Evolutionary conservation across 2,329 filamentous ascomycete species (phyloP).

Genomic region (Bisporella sp.): DNA sequence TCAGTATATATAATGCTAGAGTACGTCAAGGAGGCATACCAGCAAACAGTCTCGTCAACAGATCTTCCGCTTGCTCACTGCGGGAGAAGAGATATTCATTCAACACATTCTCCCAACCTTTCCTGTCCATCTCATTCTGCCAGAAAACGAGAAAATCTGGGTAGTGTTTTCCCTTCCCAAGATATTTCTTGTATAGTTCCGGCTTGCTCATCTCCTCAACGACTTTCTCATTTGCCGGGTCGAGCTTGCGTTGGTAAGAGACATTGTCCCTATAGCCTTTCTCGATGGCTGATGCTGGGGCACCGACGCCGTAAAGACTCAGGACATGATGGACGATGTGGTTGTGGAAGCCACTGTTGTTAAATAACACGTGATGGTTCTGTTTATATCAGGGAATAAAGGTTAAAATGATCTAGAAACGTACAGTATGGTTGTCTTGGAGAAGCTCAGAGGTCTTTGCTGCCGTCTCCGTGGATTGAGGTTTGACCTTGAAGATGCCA

Average conservation of each 20-base stretch:
- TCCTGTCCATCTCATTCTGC: slow-evolving; percentile 59
- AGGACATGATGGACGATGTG: slow-evolving; percentile 77
- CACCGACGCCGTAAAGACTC: slow-evolving; percentile 69
- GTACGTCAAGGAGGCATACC: slow-evolving; percentile 33
- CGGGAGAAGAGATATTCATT: slow-evolving; percentile 62
- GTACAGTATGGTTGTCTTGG: slow-evolving; percentile 64
- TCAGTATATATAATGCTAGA: background rate
- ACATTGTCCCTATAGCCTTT: slow-evolving; percentile 58
- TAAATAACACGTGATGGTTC: slow-evolving; percentile 76
- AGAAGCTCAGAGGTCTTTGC: slow-evolving; percentile 58
- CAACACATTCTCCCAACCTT: slow-evolving; percentile 55
- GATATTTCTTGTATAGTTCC: slow-evolving; percentile 45
- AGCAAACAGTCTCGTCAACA: slow-evolving; percentile 62
- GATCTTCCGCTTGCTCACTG: slow-evolving; percentile 56
- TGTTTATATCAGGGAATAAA: slow-evolving; percentile 15
- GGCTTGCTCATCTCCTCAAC: slow-evolving; percentile 39
- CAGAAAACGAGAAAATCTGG: slow-evolving; percentile 72
- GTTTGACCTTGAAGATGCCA: slow-evolving; percentile 40
- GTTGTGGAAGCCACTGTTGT: slow-evolving; percentile 68
- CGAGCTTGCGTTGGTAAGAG: slow-evolving; percentile 55
- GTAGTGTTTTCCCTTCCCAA: slow-evolving; percentile 62
- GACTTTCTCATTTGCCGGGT: slow-evolving; percentile 39
- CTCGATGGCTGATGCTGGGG: slow-evolving; percentile 51
- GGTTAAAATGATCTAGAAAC: background rate
- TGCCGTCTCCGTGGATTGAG: slow-evolving; percentile 52